Conservation (phyloP, 2,329 filamentous ascomycete species). For the Talaromyces sp. region DNA sequence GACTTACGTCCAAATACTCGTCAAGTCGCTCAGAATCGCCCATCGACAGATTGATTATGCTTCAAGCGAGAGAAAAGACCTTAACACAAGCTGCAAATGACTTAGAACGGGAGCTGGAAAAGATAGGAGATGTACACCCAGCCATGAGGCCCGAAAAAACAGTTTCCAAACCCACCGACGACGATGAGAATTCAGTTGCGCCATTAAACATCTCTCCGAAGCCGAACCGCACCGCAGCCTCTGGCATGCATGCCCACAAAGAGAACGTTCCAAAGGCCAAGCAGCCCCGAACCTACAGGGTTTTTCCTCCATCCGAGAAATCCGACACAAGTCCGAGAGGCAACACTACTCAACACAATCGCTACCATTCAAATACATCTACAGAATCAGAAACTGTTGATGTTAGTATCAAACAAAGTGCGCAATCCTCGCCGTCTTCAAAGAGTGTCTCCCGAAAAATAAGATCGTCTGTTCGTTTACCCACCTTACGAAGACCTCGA, state of each 20-base stretch:
- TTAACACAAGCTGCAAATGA: slow-evolving; percentile 37
- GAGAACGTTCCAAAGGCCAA: background rate
- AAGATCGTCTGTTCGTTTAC: slow-evolving; percentile 7
- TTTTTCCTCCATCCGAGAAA: slow-evolving; percentile 2
- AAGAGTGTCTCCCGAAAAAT: slow-evolving; percentile 11
- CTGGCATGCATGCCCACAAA: background rate
- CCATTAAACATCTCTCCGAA: slow-evolving; percentile 6
- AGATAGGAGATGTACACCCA: slow-evolving; percentile 20
- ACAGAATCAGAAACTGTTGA: background rate
- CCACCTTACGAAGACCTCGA: slow-evolving; percentile 6
- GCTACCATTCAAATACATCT: background rate
- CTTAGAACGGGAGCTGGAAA: slow-evolving; percentile 33
- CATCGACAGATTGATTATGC: slow-evolving; percentile 3
- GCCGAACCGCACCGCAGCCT: background rate
- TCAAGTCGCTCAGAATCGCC: slow-evolving; percentile 3
- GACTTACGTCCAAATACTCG: slow-evolving; percentile 14
- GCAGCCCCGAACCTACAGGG: slow-evolving; percentile 1
- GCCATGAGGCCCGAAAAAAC: background rate
- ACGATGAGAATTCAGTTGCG: slow-evolving; percentile 1
- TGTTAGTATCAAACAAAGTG: background rate
- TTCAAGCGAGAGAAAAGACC: slow-evolving; percentile 19
- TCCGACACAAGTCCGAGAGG: background rate
- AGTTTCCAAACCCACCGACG: background rate
- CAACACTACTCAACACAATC: background rate
- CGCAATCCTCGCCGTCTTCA: background rate